Evolutionary conservation across 2,329 filamentous ascomycete species (phyloP).

Genomic region (Daldinia sp.): DNA sequence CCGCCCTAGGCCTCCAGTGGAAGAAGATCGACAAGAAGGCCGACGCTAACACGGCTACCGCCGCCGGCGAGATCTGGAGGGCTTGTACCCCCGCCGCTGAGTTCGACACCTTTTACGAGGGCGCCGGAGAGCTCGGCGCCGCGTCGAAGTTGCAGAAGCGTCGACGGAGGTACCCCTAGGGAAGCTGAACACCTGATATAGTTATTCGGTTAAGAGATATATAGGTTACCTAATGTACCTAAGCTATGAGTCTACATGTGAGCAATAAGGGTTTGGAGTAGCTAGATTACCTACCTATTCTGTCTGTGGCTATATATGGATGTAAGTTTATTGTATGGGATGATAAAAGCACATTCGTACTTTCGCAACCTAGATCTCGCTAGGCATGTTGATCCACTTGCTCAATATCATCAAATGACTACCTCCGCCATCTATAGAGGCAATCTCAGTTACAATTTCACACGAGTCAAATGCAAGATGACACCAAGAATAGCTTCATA

Average conservation of each 20-base stretch:
- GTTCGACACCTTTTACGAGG: slow-evolving; percentile 33
- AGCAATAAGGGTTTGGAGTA: neutral
- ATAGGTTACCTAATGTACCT: neutral
- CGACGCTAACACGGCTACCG: neutral
- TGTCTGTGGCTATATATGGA: neutral
- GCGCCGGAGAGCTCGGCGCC: slow-evolving; percentile 33
- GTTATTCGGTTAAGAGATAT: no score
- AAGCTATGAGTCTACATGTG: neutral
- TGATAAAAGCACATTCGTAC: neutral
- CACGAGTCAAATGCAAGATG: neutral
- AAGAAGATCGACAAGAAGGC: slow-evolving; percentile 63
- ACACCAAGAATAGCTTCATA: neutral
- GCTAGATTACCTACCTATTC: neutral
- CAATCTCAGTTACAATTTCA: neutral
- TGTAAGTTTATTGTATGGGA: neutral
- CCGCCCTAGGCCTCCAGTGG: slow-evolving; percentile 61
- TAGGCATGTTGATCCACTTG: neutral
- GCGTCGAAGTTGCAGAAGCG: slow-evolving; percentile 23
- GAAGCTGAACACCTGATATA: neutral
- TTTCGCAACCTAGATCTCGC: neutral
- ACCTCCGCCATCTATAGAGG: neutral
- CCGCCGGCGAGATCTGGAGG: slow-evolving; percentile 10
- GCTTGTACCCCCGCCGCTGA: slow-evolving; percentile 34
- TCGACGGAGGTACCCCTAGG: neutral
- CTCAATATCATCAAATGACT: neutral